Evolutionary conservation across 139 green algal species (phyloP), one percentile per base, ranked within the genome.

Genomic region (Chlorella sp.): DNA sequence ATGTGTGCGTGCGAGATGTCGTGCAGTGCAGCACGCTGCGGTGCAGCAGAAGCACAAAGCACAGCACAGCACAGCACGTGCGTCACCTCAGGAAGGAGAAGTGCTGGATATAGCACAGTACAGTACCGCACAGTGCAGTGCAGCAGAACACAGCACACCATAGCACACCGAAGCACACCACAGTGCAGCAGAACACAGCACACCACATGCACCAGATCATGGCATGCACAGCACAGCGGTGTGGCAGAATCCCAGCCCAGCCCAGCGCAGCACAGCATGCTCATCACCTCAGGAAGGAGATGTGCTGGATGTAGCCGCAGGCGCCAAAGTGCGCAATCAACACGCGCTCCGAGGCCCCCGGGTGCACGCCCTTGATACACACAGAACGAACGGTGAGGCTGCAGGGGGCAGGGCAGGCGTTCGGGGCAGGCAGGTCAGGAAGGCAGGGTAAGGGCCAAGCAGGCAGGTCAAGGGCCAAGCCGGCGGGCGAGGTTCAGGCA

Each of bases 311-410:
- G 48, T 42, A 77, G 77, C 89, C 89, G 34, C 81, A 88, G 19
- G 19, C 15, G 32, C 81, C 81, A 78, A 92, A 92, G 66, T 92
- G 89, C 3, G 85, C 89, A 37, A 77, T 82, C 28, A 92, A 78
- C 66, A 92, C 84, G 60, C 76, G 68, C 28, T 88, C 78, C 2
- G 89, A 85, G 64, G 89, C 89, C 11, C 83, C 39, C 3, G 64
- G 68, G 79, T 87, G 89, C 64, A 91, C 83, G 0, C 73, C 73
- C 34, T 64, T 89, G 32, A 91, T 77, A 15, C 39, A 73, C 30
- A 91, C 83, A 0, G 89, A 89, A 24, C 86, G 76, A 24, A 86
- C 73, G 5, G 86, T 83, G 28, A 86, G 26, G 60, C 86, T 90
- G 86, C 53, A 18, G 34, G 32, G 48, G 5, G 34, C 37, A 71